A percentile compares a stretch with the other conserved stretches of the same genome.
These are phyloP conservation scores for Coniochaeta sp. DNA, from an alignment of 2,329 filamentous ascomycete species.

Conservation along the genomic window DNA sequence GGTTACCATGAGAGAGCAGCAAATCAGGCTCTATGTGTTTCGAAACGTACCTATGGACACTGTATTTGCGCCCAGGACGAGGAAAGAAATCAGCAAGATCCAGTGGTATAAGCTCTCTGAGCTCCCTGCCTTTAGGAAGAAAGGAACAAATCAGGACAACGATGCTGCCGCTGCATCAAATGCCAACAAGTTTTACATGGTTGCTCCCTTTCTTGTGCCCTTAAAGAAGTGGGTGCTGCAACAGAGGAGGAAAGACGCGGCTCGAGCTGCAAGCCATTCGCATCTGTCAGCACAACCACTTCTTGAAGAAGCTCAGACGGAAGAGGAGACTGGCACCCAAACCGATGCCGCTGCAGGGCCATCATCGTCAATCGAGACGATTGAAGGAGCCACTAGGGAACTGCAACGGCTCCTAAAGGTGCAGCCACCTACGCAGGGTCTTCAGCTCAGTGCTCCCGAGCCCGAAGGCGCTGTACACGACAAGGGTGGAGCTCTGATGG, in stretches of 20 bases:
- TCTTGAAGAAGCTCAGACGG: conserved; percentile 49
- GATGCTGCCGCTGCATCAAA: conserved; percentile 49
- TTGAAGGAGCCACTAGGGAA: conserved; percentile 43
- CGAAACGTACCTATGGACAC: conserved; percentile 81
- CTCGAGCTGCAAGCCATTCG: conserved; percentile 30
- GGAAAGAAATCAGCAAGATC: conserved; percentile 97
- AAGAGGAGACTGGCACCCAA: conserved; percentile 50
- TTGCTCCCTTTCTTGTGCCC: conserved; percentile 80
- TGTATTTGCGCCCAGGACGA: conserved; percentile 78
- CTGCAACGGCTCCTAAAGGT: conserved; percentile 48
- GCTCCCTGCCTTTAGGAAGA: conserved; percentile 74
- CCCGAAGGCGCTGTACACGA: conserved; percentile 21
- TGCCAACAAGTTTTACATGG: conserved; percentile 94
- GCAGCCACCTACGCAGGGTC: conserved; percentile 42
- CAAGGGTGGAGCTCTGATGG: conserved; percentile 44
- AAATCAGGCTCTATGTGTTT: conserved; percentile 89
- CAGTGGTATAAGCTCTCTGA: conserved; percentile 90
- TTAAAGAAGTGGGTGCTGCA: conserved; percentile 87
- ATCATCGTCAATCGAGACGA: conserved; percentile 30
- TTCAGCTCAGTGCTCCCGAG: conserved; percentile 23
- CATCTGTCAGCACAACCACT: conserved; percentile 35
- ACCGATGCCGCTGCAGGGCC: conserved; percentile 22
- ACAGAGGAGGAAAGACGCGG: conserved; percentile 66
- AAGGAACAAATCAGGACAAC: conserved; percentile 48
- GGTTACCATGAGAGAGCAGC: conserved; percentile 84